phyloP scores from a whole-genome alignment of 306 rosid species.

The Pueraria montana region DNA sequence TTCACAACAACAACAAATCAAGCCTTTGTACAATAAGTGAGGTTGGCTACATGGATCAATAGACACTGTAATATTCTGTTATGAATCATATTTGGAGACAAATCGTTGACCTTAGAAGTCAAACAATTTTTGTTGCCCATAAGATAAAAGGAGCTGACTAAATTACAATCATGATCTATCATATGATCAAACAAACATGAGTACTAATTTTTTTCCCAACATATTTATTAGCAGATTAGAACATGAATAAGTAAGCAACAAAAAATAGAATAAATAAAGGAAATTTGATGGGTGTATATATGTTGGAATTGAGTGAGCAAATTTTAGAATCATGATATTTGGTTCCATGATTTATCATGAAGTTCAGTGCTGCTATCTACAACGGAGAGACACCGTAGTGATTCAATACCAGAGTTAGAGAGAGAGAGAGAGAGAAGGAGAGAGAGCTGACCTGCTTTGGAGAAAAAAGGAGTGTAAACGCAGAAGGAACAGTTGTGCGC shows the following conservation, averaged over 20 bases:
- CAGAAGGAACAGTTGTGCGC: not conserved
- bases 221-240: not conserved
- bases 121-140: not conserved
- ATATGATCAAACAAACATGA: not conserved
- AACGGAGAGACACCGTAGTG: not conserved
- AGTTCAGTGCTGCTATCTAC: not conserved
- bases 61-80: not conserved
- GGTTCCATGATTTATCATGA: not conserved
- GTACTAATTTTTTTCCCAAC: not conserved
- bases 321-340: not conserved
- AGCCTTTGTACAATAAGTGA: not conserved
- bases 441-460: constrained; percentile 13
- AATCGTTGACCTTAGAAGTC: not conserved
- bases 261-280: not conserved
- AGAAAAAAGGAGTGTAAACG: not conserved
- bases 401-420: not conserved
- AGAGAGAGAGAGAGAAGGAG: not conserved
- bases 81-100: not conserved
- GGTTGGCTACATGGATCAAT: not conserved
- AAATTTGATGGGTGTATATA: not conserved
- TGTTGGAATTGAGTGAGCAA: not conserved
- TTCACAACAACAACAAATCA: not conserved
- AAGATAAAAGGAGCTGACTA: not conserved
- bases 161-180: not conserved
- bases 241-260: not conserved